phyloP scores from a whole-genome alignment of 345 rosid genomes.

The Syzygium grande region DNA sequence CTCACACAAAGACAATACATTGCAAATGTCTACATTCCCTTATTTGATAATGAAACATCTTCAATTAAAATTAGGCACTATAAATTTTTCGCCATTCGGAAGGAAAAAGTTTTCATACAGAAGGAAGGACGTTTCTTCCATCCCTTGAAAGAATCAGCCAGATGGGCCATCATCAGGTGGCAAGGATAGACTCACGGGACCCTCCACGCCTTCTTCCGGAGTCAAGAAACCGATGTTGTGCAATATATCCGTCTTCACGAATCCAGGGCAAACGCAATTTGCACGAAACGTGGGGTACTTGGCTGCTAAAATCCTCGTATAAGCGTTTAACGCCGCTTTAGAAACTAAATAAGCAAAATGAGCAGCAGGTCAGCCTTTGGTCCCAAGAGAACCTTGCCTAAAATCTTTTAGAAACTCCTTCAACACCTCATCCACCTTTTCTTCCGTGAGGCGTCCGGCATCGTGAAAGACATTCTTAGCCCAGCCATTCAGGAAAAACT shows the following conservation, averaged over 20 bases:
- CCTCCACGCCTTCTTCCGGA: conserved; percentile 1
- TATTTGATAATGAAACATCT: not conserved
- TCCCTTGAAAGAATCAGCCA: conserved; percentile 4
- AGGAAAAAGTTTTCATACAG: not conserved
- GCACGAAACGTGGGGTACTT: not conserved
- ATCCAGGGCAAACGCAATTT: conserved; percentile 10
- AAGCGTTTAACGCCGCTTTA: conserved; percentile 10
- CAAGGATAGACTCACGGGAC: conserved; percentile 4
- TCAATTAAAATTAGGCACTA: not conserved
- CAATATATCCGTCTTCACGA: conserved; percentile 1
- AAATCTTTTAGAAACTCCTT: conserved; percentile 27
- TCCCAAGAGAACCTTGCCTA: conserved; percentile 22
- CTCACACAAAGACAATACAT: not conserved
- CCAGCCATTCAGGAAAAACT: conserved; percentile 33
- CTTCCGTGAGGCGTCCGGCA: conserved; percentile 27
- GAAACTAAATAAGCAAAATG: conserved; percentile 8
- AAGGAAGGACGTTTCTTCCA: not conserved
- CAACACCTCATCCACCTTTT: conserved; percentile 35
- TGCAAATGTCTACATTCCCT: not conserved
- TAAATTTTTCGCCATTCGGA: not conserved
- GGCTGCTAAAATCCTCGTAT: conserved; percentile 13
- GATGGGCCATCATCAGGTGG: conserved; percentile 2
- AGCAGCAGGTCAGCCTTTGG: conserved; percentile 21
- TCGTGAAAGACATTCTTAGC: conserved; percentile 24
- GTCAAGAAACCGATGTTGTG: not conserved